Percentiles rank a stretch among this genome's conserved stretches.
These are phyloP conservation scores for Ceratocystis lukuohia DNA, from an alignment of 2,329 filamentous ascomycete genomes.

Conservation along the genomic window DNA sequence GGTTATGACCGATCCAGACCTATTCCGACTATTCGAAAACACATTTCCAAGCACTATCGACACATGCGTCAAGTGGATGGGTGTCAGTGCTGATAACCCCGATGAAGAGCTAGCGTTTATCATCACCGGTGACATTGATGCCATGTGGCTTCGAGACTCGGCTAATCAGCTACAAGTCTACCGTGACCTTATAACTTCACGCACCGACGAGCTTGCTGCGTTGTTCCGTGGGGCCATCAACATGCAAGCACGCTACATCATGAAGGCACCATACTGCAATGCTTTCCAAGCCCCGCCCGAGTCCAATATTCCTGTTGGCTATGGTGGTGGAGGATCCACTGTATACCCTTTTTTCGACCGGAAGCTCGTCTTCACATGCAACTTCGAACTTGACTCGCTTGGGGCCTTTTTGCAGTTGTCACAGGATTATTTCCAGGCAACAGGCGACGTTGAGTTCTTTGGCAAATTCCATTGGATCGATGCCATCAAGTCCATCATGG, in stretches of 20 bases:
- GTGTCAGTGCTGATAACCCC: conserved; percentile 37
- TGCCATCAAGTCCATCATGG: conserved; percentile 57
- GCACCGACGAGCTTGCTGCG: conserved; percentile 44
- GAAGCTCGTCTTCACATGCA: conserved; percentile 61
- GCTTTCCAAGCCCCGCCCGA: conserved; percentile 77
- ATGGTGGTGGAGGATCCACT: conserved; percentile 19
- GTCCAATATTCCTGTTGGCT: conserved; percentile 45
- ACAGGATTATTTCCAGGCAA: conserved; percentile 61
- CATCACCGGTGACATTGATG: conserved; percentile 73
- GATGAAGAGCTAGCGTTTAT: conserved; percentile 59
- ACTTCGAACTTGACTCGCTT: conserved; percentile 82
- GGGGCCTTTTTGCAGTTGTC: conserved; percentile 73
- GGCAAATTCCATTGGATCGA: conserved; percentile 55
- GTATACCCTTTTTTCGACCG: conserved; percentile 21
- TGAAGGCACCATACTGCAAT: conserved; percentile 69
- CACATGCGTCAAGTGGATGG: conserved; percentile 68
- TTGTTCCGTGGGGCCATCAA: conserved; percentile 61
- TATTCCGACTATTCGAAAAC: conserved; percentile 71
- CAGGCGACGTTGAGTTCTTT: conserved; percentile 56
- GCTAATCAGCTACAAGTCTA: conserved; percentile 60
- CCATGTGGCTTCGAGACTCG: conserved; percentile 80
- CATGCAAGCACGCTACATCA: conserved; percentile 54
- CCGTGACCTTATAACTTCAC: conserved; percentile 43
- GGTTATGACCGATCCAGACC: conserved; percentile 41
- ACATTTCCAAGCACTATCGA: conserved; percentile 73